Conservation (phyloP, 2,329 filamentous ascomycete species). For the Monilinia polystroma region DNA sequence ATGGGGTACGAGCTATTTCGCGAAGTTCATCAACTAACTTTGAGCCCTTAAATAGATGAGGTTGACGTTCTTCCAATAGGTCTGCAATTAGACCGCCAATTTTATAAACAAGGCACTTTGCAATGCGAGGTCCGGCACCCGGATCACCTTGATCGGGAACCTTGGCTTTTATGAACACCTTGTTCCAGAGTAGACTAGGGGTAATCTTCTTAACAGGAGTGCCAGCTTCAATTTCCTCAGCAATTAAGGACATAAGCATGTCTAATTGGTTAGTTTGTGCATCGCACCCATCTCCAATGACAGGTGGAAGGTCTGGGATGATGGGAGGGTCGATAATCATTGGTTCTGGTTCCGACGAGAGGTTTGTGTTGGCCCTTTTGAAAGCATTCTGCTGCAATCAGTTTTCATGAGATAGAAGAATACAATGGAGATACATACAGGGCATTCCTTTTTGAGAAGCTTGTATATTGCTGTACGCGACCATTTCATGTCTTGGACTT, state of each 20-base stretch:
- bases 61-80: conserved; percentile 5
- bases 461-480: conserved; percentile 9
- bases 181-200: background rate
- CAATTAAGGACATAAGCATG: conserved; percentile 7
- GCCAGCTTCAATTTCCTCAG: background rate
- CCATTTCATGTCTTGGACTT: conserved; percentile 5
- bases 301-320: background rate
- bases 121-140: conserved; percentile 13
- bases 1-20: background rate
- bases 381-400: background rate
- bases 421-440: background rate
- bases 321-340: conserved; percentile 2
- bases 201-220: conserved; percentile 15
- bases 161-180: conserved; percentile 1
- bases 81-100: conserved; percentile 10
- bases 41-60: background rate
- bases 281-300: background rate
- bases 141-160: conserved; percentile 7
- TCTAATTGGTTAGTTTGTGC: conserved; percentile 3
- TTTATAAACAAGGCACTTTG: conserved; percentile 19
- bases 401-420: background rate
- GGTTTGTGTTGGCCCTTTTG: background rate
- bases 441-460: conserved; percentile 17
- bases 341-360: background rate
- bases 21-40: conserved; percentile 5